These are phyloP conservation scores for Luvunga scandens DNA, from an alignment of 345 rosid species.

Conservation along the genomic window DNA sequence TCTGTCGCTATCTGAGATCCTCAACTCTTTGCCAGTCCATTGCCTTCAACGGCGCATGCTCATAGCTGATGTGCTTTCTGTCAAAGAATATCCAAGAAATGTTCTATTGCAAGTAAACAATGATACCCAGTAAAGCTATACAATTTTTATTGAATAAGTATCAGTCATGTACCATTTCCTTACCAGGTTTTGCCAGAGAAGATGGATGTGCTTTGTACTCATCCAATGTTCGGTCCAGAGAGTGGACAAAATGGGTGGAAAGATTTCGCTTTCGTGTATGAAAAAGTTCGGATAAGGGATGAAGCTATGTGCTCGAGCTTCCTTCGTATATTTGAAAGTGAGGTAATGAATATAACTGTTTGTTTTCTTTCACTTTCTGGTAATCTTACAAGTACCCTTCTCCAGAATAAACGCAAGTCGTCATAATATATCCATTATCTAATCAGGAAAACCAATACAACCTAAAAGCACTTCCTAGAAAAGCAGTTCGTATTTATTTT, in stretches of 20 bases:
- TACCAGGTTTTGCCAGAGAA: slow-evolving; percentile 39
- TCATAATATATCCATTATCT: background rate
- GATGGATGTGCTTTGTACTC: slow-evolving; percentile 59
- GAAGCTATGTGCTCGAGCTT: slow-evolving; percentile 34
- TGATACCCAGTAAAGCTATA: no score
- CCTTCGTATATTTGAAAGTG: slow-evolving; percentile 44
- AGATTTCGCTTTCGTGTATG: slow-evolving; percentile 45
- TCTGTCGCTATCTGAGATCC: slow-evolving; percentile 37
- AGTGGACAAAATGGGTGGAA: slow-evolving; percentile 59
- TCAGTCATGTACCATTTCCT: background rate
- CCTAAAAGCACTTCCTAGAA: background rate
- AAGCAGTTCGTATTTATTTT: background rate
- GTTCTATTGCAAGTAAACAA: slow-evolving; percentile 34
- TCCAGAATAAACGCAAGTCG: background rate
- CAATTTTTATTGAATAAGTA: background rate
- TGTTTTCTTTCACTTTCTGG: background rate
- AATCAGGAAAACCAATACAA: background rate
- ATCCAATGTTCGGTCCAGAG: slow-evolving; percentile 69
- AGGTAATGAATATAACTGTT: slow-evolving; percentile 23
- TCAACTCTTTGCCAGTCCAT: slow-evolving; percentile 39
- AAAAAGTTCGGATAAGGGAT: slow-evolving; percentile 46
- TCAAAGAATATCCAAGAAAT: slow-evolving; percentile 52
- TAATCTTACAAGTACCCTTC: background rate
- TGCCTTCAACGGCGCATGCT: slow-evolving; percentile 38
- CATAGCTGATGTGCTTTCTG: slow-evolving; percentile 63